These are phyloP conservation scores for Globisporangium camurandrum DNA, from an alignment of 352 stramenopile genomes.

Conservation along the genomic window DNA sequence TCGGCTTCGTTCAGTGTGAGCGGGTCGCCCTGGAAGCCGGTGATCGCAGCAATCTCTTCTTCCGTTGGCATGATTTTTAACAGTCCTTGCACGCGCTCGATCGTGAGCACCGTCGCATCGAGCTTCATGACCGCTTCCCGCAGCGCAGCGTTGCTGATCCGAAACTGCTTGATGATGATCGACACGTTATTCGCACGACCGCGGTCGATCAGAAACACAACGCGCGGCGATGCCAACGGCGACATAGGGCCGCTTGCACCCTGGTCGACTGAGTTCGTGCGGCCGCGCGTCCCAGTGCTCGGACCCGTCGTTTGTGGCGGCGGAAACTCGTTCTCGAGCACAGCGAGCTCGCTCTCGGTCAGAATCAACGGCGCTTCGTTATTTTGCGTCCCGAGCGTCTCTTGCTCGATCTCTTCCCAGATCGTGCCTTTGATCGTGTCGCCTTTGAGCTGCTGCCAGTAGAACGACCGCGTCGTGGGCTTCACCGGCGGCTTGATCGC, in stretches of 20 bases:
- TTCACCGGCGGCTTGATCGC: constrained; percentile 58
- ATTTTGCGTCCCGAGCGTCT: constrained; percentile 48
- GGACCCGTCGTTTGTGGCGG: constrained; percentile 37
- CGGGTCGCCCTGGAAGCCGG: constrained; percentile 48
- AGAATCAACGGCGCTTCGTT: constrained; percentile 45
- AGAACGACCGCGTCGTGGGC: constrained; percentile 55
- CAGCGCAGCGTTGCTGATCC: constrained; percentile 84
- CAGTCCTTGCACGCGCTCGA: constrained; percentile 79
- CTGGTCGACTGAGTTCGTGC: constrained; percentile 36
- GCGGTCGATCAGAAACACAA: constrained; percentile 75
- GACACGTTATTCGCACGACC: constrained; percentile 86
- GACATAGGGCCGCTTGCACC: constrained; percentile 30
- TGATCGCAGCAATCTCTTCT: constrained; percentile 74
- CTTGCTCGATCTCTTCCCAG: constrained; percentile 68
- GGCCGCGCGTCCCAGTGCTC: constrained; percentile 17
- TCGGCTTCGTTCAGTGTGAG: constrained; percentile 71
- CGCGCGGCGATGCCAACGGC: constrained; percentile 38
- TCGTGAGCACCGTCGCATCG: constrained; percentile 60
- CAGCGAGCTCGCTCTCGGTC: constrained; percentile 34
- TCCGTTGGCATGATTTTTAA: constrained; percentile 86
- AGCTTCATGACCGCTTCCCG: constrained; percentile 80
- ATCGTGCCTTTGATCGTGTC: constrained; percentile 65
- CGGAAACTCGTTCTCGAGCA: constrained; percentile 58
- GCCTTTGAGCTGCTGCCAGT: constrained; percentile 64
- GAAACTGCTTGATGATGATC: constrained; percentile 95